These are phyloP conservation scores for Verticillium klebahnii DNA, from an alignment of 2,329 filamentous ascomycete genomes.

Conservation along the genomic window DNA sequence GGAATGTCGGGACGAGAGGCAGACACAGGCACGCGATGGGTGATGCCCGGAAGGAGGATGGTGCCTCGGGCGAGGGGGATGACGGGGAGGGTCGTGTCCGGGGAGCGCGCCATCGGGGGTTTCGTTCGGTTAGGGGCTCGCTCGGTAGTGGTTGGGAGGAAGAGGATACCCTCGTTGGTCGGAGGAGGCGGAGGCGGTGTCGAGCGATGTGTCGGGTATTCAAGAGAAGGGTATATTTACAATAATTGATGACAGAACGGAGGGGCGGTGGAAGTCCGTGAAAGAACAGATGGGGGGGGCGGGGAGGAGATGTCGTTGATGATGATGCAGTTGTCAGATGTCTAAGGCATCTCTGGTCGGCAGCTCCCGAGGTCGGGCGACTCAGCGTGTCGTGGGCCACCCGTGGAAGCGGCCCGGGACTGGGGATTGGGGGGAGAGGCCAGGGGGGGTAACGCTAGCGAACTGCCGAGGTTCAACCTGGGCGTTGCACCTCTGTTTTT, in stretches of 20 bases:
- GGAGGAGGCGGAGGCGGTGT: neutral
- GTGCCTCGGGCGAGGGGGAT: conserved; percentile 77
- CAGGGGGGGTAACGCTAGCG: neutral
- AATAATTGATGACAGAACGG: neutral
- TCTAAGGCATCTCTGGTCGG: neutral
- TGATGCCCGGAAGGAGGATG: conserved; percentile 80
- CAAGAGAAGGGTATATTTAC: neutral
- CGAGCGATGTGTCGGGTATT: neutral
- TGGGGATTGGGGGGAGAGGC: neutral
- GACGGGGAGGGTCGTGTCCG: conserved; percentile 58
- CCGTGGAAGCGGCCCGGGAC: neutral
- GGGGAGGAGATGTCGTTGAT: neutral
- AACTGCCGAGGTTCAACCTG: neutral
- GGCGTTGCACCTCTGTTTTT: neutral
- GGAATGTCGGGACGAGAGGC: conserved; percentile 80
- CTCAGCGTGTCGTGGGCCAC: neutral
- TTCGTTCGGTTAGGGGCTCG: neutral
- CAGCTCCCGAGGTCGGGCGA: neutral
- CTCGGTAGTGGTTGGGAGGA: neutral
- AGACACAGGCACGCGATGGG: conserved; percentile 78
- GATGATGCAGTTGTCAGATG: neutral
- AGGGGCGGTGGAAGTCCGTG: neutral
- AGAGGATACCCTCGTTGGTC: neutral
- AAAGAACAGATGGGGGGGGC: neutral
- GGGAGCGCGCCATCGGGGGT: conserved; percentile 19